Evolutionary conservation across 2,329 filamentous ascomycete species (phyloP).

Genomic region (Botryotinia globosa): DNA sequence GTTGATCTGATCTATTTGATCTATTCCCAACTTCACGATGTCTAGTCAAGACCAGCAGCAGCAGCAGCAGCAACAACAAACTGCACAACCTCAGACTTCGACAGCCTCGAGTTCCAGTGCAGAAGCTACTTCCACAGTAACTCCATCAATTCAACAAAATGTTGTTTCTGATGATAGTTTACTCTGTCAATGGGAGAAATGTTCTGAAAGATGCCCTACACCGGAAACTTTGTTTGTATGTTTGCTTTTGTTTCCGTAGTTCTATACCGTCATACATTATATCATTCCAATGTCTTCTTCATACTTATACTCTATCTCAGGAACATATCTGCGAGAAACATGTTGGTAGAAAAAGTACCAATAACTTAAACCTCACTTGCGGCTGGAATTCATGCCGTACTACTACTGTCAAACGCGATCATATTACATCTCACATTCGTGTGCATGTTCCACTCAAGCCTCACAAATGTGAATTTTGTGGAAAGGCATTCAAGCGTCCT

Average conservation of each 20-base stretch:
- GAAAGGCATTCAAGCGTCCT: conserved; percentile 97
- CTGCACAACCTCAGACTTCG: conserved; percentile 3
- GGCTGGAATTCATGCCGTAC: conserved; percentile 96
- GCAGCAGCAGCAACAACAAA: conserved; percentile 21
- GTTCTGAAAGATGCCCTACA: conserved; percentile 41
- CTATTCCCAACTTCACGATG: conserved; percentile 3
- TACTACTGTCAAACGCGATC: conserved; percentile 96
- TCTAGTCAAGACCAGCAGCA: conserved; percentile 21
- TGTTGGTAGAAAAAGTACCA: conserved; percentile 97
- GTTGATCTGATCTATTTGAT: neutral
- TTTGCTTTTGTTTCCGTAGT: conserved; percentile 13
- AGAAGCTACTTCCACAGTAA: conserved; percentile 22
- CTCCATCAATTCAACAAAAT: conserved; percentile 24
- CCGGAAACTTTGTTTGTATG: conserved; percentile 44
- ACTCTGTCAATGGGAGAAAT: conserved; percentile 44
- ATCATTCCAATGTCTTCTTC: neutral
- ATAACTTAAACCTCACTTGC: conserved; percentile 96
- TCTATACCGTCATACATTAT: neutral
- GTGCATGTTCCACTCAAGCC: conserved; percentile 99
- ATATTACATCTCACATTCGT: conserved; percentile 98
- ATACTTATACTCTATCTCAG: conserved; percentile 46
- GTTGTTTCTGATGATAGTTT: conserved; percentile 39
- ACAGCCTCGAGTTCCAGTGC: conserved; percentile 21
- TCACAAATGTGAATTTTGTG: conserved; percentile 98
- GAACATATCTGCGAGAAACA: conserved; percentile 98